Evolutionary conservation across 495 filamentous ascomycete species (phyloP).

Genomic region (Daldinia caldariorum): DNA sequence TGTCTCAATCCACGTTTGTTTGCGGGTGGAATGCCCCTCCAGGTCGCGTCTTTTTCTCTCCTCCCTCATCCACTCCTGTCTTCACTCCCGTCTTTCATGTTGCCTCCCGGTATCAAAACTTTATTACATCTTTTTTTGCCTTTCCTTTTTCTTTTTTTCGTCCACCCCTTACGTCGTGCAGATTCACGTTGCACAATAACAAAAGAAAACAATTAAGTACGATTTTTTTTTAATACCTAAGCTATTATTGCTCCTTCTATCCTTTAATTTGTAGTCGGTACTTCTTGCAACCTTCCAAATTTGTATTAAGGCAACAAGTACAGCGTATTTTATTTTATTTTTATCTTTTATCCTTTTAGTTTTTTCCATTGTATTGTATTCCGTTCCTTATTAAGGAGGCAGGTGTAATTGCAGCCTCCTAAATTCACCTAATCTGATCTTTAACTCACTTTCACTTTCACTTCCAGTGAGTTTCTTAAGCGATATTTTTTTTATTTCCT

Average conservation of each 20-base stretch:
- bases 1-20: conserved; percentile 29
- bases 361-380: conserved; percentile 4
- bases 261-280: background rate
- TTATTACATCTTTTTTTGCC: conserved; percentile 9
- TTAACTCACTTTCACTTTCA: background rate
- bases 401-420: background rate
- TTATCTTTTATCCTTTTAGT: conserved; percentile 6
- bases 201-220: background rate
- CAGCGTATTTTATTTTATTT: background rate
- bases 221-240: background rate
- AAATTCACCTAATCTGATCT: background rate
- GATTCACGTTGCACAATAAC: background rate
- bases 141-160: background rate
- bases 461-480: background rate
- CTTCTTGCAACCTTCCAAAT: background rate
- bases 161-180: conserved; percentile 1
- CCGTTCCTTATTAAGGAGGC: background rate
- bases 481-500: background rate
- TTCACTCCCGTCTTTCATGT: conserved; percentile 19
- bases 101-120: conserved; percentile 31
- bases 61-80: conserved; percentile 26
- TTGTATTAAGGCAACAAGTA: background rate
- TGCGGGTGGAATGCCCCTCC: conserved; percentile 31
- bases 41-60: conserved; percentile 40
- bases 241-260: background rate